Evolutionary conservation across 768 basidiomycete species (phyloP), one percentile per base, ranked within the genome.

Genomic region (Trametes gibbosa): DNA sequence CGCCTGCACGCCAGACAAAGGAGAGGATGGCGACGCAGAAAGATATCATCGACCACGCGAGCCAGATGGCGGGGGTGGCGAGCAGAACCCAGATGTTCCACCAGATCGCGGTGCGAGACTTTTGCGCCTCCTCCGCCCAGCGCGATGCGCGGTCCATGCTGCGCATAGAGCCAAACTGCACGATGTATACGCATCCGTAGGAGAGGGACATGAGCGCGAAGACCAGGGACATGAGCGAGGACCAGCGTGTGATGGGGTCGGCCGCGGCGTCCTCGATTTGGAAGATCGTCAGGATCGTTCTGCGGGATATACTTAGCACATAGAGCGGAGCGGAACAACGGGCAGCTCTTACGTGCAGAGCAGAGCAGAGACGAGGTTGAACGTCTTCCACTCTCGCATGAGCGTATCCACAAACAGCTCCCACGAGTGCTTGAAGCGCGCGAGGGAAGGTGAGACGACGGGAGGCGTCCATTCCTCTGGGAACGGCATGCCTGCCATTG

Each of bases 71-170:
- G 0, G 89, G 89, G 75, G 85, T 79, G 0, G 85, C 82, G 27
- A 89, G 75, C 19, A 88, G 60, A 1, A 87, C 80, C 85, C 86
- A 87, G 17, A 87, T 82, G 59, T 89, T 89, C 86, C 87, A 82
- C 41, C 76, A 65, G 37, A 81, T 76, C 32, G 75, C 71, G 0
- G 80, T 78, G 25, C 77, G 77, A 1, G 77, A 74, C 65, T 70
- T 75, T 52, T 80, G 78, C 17, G 87, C 84, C 67, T 90, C 86
- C 85, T 89, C 84, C 12, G 87, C 86, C 86, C 87, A 91, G 56
- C 80, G 79, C 8, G 84, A 83, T 1, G 89, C 89, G 57, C 83
- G 82, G 64, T 83, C 76, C 83, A 89, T 87, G 61, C 78, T 86
- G 42, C 81, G 78, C 89, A 91, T 90, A 0, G 80, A 83, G 14